Percentiles rank a stretch among this genome's conserved stretches.
These are phyloP conservation scores for Pyrenophora graminea DNA, from an alignment of 2,329 filamentous ascomycete genomes.

Conservation along the genomic window DNA sequence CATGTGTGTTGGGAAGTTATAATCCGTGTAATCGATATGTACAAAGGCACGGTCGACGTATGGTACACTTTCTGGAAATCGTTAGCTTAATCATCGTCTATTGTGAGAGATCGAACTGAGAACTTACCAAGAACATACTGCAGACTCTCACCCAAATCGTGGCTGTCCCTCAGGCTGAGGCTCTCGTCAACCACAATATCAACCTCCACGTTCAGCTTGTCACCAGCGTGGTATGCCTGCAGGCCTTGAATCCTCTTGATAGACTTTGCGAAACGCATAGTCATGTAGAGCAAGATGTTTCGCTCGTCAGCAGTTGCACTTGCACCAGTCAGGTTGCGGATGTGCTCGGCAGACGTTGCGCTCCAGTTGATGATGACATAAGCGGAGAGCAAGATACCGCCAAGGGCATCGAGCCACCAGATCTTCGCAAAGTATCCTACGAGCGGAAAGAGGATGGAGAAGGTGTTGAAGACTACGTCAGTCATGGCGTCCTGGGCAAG, in stretches of 20 bases:
- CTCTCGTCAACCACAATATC: constrained; percentile 81
- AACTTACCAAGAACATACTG: constrained; percentile 72
- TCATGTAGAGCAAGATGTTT: constrained; percentile 85
- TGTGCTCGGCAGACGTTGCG: constrained; percentile 72
- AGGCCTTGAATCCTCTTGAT: constrained; percentile 85
- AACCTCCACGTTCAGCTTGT: constrained; percentile 82
- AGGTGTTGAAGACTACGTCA: constrained; percentile 88
- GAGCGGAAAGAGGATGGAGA: constrained; percentile 85
- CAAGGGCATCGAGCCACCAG: constrained; percentile 84
- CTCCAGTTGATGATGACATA: constrained; percentile 83
- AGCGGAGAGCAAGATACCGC: constrained; percentile 75
- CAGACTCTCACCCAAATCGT: constrained; percentile 77
- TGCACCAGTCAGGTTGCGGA: constrained; percentile 78
- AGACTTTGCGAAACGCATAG: constrained; percentile 88
- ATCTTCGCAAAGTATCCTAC: constrained; percentile 74
- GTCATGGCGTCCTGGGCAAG: constrained; percentile 70
- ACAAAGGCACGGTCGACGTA: constrained; percentile 66
- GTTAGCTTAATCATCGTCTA: constrained; percentile 11
- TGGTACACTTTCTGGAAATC: constrained; percentile 66
- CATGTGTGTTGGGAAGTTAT: constrained; percentile 58
- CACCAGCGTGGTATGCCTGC: constrained; percentile 82
- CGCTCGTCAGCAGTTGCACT: constrained; percentile 79
- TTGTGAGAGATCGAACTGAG: background rate
- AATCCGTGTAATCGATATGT: constrained; percentile 57
- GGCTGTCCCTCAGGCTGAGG: constrained; percentile 75